Evolutionary conservation across 331 rosid species (phyloP).

Genomic region (Malus hybrid): DNA sequence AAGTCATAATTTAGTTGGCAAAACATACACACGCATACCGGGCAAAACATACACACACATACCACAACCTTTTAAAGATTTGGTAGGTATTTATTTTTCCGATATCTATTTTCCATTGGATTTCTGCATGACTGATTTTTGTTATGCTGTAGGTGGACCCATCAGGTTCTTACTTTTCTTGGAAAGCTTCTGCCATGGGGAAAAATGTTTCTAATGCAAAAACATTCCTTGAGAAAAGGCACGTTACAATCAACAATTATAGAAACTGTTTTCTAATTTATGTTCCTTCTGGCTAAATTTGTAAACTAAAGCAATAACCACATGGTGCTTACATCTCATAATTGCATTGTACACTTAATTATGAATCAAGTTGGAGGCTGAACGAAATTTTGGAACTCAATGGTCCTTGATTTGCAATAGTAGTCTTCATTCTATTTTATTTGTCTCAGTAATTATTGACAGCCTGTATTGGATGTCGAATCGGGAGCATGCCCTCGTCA

Average conservation of each 20-base stretch:
- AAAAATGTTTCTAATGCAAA: slow-evolving; percentile 90
- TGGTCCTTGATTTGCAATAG: neutral
- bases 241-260: neutral
- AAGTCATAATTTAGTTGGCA: neutral
- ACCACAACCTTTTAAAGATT: neutral
- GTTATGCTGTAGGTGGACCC: slow-evolving; percentile 72
- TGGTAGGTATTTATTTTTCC: neutral
- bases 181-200: slow-evolving; percentile 99
- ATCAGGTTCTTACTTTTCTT: slow-evolving; percentile 87
- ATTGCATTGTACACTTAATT: neutral
- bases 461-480: neutral
- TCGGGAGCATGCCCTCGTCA: neutral
- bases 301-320: neutral
- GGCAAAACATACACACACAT: neutral
- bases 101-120: neutral
- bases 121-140: neutral
- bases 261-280: neutral
- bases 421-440: neutral
- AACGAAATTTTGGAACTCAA: neutral
- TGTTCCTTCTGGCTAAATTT: neutral
- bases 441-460: neutral
- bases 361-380: neutral
- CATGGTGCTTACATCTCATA: neutral
- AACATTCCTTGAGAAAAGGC: slow-evolving; percentile 92
- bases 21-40: neutral